Evolutionary conservation across 164 flowering plant species (phyloP).

Genomic region (Taxillus chinensis): DNA sequence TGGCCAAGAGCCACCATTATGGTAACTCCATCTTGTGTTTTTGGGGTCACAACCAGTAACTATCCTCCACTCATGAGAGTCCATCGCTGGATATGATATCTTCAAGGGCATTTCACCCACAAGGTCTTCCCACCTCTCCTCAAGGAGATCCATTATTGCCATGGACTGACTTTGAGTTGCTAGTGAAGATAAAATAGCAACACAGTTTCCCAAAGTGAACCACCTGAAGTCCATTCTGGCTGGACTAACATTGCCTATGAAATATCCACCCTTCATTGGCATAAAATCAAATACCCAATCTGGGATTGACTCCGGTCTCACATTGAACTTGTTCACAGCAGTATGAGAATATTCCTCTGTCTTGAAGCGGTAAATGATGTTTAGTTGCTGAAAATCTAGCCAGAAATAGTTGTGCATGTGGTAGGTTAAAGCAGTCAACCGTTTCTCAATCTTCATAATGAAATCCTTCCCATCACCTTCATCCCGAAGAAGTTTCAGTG

Average conservation of each 20-base stretch:
- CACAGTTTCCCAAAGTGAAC: slow-evolving; percentile 38
- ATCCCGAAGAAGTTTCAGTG: slow-evolving; percentile 24
- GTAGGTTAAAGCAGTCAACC: slow-evolving; percentile 26
- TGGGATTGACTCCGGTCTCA: slow-evolving; percentile 32
- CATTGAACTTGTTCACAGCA: slow-evolving; percentile 37
- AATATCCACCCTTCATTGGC: slow-evolving; percentile 34
- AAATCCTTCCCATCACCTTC: slow-evolving; percentile 28
- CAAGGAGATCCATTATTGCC: slow-evolving; percentile 35
- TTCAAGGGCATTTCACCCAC: slow-evolving; percentile 38
- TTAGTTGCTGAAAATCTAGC: slow-evolving; percentile 32
- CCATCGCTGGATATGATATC: slow-evolving; percentile 27
- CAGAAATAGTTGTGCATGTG: slow-evolving; percentile 33
- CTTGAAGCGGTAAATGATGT: slow-evolving; percentile 29
- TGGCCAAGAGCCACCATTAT: slow-evolving; percentile 41
- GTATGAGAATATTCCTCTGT: slow-evolving; percentile 37
- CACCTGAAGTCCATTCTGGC: slow-evolving; percentile 39
- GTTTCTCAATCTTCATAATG: slow-evolving; percentile 21
- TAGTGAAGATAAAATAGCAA: slow-evolving; percentile 33
- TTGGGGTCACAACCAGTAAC: slow-evolving; percentile 29
- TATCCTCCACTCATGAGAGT: slow-evolving; percentile 23
- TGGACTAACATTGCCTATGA: slow-evolving; percentile 38
- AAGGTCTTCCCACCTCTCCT: slow-evolving; percentile 34
- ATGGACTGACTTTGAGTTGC: slow-evolving; percentile 24
- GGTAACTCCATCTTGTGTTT: slow-evolving; percentile 29
- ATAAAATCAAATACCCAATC: slow-evolving; percentile 40